Percentiles rank a stretch among this genome's conserved stretches.
These are phyloP conservation scores for Arthrobotrys musiformis DNA, from an alignment of 2,329 filamentous ascomycete species.

Conservation along the genomic window DNA sequence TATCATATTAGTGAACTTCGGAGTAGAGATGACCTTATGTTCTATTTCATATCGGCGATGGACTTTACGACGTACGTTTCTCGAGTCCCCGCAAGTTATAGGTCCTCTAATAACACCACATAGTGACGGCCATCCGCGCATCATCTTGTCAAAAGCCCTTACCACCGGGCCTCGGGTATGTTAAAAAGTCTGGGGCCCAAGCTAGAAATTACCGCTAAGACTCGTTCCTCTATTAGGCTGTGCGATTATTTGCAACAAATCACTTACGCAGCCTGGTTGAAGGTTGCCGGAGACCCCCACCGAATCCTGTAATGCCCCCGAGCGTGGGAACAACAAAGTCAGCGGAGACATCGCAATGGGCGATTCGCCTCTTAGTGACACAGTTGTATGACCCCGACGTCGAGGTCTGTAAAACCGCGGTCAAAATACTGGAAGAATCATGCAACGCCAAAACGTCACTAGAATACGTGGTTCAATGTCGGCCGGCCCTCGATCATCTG, in stretches of 20 bases:
- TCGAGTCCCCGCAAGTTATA: background rate
- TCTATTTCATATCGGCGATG: conserved; percentile 86
- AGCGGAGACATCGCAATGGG: conserved; percentile 81
- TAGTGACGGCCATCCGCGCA: conserved; percentile 79
- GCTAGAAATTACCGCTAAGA: background rate
- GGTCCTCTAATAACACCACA: conserved; percentile 58
- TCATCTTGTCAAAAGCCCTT: conserved; percentile 91
- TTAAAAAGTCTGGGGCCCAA: background rate
- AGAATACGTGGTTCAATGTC: conserved; percentile 96
- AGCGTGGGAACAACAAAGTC: conserved; percentile 63
- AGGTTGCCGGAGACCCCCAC: conserved; percentile 63
- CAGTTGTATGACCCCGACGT: conserved; percentile 98
- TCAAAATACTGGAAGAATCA: conserved; percentile 96
- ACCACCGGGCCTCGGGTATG: conserved; percentile 82
- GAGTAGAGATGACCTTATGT: conserved; percentile 89
- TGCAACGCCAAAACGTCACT: conserved; percentile 91
- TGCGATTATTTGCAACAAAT: conserved; percentile 59
- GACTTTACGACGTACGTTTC: conserved; percentile 80
- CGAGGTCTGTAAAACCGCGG: conserved; percentile 92
- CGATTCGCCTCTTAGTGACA: conserved; percentile 94
- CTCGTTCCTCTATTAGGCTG: conserved; percentile 45
- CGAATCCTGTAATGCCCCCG: conserved; percentile 61
- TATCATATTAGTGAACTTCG: conserved; percentile 96
- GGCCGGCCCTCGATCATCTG: conserved; percentile 91
- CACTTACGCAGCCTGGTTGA: conserved; percentile 58